Evolutionary conservation across 2,329 filamentous ascomycete genomes (phyloP).

Genomic region (Talaromyces sp.): DNA sequence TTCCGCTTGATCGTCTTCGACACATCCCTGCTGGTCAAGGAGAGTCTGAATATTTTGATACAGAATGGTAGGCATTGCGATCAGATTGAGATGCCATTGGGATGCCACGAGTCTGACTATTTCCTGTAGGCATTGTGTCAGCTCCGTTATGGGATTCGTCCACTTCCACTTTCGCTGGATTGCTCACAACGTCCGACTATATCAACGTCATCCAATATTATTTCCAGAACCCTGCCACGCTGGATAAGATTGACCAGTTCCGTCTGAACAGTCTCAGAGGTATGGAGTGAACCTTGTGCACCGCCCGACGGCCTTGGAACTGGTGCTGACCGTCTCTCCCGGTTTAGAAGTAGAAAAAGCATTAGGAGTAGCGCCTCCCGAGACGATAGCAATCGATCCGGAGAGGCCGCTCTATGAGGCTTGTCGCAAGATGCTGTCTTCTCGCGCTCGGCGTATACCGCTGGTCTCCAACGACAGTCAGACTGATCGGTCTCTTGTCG

Average conservation of each 20-base stretch:
- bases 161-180: conserved; percentile 85
- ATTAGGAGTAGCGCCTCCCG: conserved; percentile 83
- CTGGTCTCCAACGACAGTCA: conserved; percentile 93
- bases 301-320: not conserved
- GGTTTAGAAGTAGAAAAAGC: conserved; percentile 85
- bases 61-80: conserved; percentile 71
- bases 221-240: conserved; percentile 89
- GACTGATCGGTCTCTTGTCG: conserved; percentile 85
- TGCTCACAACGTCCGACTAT: conserved; percentile 94
- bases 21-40: conserved; percentile 91
- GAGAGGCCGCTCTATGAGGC: conserved; percentile 90
- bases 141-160: conserved; percentile 96
- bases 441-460: conserved; percentile 87
- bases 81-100: no score
- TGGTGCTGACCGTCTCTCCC: not conserved
- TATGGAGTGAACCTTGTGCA: conserved; percentile 42
- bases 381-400: conserved; percentile 94
- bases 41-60: conserved; percentile 90
- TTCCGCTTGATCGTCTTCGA: conserved; percentile 96
- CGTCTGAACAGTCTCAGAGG: conserved; percentile 86
- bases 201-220: conserved; percentile 99
- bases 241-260: conserved; percentile 90
- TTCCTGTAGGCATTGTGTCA: conserved; percentile 79
- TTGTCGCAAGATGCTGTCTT: conserved; percentile 89
- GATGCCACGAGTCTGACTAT: not conserved